These are phyloP conservation scores for Hypoxylon subgilvum DNA, from an alignment of 495 filamentous ascomycete genomes.

Conservation along the genomic window DNA sequence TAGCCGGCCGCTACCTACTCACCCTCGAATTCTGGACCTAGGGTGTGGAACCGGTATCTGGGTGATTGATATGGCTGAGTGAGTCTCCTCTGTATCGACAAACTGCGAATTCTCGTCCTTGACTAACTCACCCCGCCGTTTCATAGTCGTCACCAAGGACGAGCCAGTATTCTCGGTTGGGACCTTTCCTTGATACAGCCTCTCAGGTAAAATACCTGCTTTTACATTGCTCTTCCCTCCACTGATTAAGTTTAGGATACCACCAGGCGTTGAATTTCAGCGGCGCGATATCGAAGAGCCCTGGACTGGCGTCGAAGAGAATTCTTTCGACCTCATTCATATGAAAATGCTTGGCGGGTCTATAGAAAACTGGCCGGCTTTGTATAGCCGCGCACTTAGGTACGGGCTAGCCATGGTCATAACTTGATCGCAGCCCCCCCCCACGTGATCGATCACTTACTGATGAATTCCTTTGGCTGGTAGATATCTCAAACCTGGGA, in stretches of 20 bases:
- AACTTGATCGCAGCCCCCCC: neutral
- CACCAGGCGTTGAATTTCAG: constrained; percentile 71
- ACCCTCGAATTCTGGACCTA: constrained; percentile 72
- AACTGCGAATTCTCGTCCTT: constrained; percentile 15
- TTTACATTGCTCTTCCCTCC: neutral
- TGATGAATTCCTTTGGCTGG: constrained; percentile 19
- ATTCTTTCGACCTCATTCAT: constrained; percentile 87
- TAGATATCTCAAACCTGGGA: constrained; percentile 79
- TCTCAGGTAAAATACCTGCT: constrained; percentile 56
- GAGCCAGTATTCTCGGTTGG: constrained; percentile 67
- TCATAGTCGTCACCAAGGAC: constrained; percentile 31
- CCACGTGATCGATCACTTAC: constrained; percentile 11
- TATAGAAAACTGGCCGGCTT: constrained; percentile 74
- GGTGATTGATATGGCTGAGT: constrained; percentile 86
- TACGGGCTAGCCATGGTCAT: constrained; percentile 44
- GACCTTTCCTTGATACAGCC: constrained; percentile 86
- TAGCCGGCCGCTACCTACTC: constrained; percentile 35
- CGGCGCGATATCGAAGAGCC: constrained; percentile 79
- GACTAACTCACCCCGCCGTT: constrained; percentile 19
- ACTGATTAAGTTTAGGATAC: constrained; percentile 60
- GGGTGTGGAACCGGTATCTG: constrained; percentile 92
- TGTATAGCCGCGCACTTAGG: constrained; percentile 74
- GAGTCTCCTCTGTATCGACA: constrained; percentile 41
- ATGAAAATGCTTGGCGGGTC: constrained; percentile 81
- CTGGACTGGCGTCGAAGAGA: constrained; percentile 73